Evolutionary conservation across 805 yeast species (phyloP).

Genomic region (Candida lessepsii): DNA sequence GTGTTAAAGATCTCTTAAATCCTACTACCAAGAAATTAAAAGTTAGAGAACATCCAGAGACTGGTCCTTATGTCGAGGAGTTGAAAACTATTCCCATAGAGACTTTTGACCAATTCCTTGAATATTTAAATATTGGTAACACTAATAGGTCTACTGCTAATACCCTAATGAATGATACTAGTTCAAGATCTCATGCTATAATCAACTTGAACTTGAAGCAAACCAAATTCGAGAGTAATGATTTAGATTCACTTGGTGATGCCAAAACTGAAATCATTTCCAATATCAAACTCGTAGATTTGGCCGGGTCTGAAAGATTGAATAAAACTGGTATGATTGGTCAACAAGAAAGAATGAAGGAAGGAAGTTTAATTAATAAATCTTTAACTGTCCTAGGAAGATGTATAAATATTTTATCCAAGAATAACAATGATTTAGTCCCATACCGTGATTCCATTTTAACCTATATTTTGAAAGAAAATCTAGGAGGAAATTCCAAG

Average conservation of each 20-base stretch:
- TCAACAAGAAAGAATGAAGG: conserved; percentile 55
- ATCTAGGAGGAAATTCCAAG: conserved; percentile 81
- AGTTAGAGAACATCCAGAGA: conserved; percentile 64
- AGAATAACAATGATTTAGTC: conserved; percentile 37
- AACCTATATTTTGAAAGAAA: conserved; percentile 74
- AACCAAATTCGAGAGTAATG: conserved; percentile 34
- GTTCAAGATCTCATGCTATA: conserved; percentile 82
- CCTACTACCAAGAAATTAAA: conserved; percentile 31
- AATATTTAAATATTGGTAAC: conserved; percentile 51
- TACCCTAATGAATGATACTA: conserved; percentile 68
- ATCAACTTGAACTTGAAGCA: conserved; percentile 63
- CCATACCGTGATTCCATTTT: conserved; percentile 76
- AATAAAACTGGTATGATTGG: conserved; percentile 60
- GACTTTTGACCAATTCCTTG: conserved; percentile 49
- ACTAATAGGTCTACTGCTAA: conserved; percentile 63
- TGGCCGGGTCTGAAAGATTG: conserved; percentile 82
- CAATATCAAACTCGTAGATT: conserved; percentile 66
- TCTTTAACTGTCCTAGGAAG: conserved; percentile 78
- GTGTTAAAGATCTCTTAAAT: conserved; percentile 56
- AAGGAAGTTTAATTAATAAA: conserved; percentile 75
- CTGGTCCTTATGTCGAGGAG: conserved; percentile 73
- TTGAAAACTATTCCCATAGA: conserved; percentile 51
- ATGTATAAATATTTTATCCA: conserved; percentile 50
- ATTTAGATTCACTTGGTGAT: conserved; percentile 30
- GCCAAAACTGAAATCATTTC: conserved; percentile 53